Evolutionary conservation across 2,329 filamentous ascomycete genomes (phyloP).

Genomic region (Alternaria longipes): DNA sequence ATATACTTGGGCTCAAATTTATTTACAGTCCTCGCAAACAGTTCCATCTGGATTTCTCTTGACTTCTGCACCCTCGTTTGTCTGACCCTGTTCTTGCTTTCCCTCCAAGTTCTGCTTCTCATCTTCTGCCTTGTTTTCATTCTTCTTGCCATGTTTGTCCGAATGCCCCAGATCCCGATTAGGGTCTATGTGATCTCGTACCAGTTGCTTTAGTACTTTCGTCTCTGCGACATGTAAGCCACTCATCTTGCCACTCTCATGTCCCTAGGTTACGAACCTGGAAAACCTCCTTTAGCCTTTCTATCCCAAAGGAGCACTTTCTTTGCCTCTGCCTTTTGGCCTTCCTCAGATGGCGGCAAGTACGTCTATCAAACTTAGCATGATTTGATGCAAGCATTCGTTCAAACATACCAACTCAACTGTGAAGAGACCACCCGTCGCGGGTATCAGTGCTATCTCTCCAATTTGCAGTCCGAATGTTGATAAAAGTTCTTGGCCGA

Average conservation of each 20-base stretch:
- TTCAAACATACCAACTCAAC: constrained; percentile 66
- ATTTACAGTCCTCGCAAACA: constrained; percentile 51
- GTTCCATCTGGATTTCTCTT: constrained; percentile 48
- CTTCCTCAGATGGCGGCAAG: constrained; percentile 19
- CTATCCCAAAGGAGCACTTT: constrained; percentile 83
- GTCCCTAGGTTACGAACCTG: constrained; percentile 55
- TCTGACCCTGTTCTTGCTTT: background rate
- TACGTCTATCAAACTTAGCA: constrained; percentile 35
- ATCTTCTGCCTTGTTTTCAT: constrained; percentile 19
- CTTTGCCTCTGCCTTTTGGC: constrained; percentile 41
- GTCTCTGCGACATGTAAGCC: constrained; percentile 65
- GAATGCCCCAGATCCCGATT: constrained; percentile 79
- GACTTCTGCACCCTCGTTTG: constrained; percentile 13
- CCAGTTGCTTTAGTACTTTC: constrained; percentile 85
- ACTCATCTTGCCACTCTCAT: background rate
- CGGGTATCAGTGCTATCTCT: constrained; percentile 86
- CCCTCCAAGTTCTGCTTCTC: background rate
- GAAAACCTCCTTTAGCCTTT: constrained; percentile 86
- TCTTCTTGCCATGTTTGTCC: constrained; percentile 54
- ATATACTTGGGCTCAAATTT: constrained; percentile 1
- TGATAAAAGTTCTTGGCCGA: constrained; percentile 91
- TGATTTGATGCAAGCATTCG: background rate
- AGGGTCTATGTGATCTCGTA: constrained; percentile 85
- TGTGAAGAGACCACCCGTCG: constrained; percentile 83
- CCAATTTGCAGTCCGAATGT: constrained; percentile 87